Base-by-base conservation (phyloP, 2,329 filamentous ascomycete genomes). In the Clarireedia hainanense region DNA sequence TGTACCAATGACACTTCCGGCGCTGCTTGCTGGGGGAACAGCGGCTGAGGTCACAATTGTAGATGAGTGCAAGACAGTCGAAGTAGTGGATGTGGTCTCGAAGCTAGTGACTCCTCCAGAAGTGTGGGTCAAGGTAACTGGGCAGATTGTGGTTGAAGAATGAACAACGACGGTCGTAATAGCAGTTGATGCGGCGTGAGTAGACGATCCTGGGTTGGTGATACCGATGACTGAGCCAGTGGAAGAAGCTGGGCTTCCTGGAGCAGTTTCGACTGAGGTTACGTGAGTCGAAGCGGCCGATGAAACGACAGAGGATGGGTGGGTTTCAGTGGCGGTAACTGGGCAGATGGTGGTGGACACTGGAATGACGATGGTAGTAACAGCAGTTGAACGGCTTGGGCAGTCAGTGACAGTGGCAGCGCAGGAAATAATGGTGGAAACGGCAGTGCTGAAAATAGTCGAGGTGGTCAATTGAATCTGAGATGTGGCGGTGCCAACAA, bases 361-460 rank as follows among this genome's bases (percentile, higher is more conserved):
- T 27, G 72, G 61, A 34, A 77, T 69, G 2, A 67, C 67, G 60
- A 73, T 68, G 3, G 74, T 76, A 15, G 69, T 71, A 37, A 74
- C 68, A 36, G 69, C 64, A 42, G 67, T 67, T 36, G 64, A 64
- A 1, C 59, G 67, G 10, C 69, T 75, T 34, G 79, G 79, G 74
- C 80, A 84, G 70, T 80, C 70, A 37, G 74, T 73, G 26, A 77
- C 69, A 52, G 71, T 70, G 37, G 73, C 62, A 4, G 68, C 74
- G 62, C 77, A 79, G 62, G 72, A 75, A 55, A 75, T 80, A 67
- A 81, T 71, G 55, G 79, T 81, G 59, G 72, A 72, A 58, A 75
- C 67, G 2, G 70, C 67, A 43, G 79, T 81, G 56, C 73, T 74
- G 72, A 73, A 79, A 65, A 80, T 69, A 43, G 78, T 79, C 2